Percentiles rank a stretch among this genome's conserved stretches.
phyloP scores from a whole-genome alignment of 495 filamentous ascomycete genomes.

The Penicillium cataractarum region DNA sequence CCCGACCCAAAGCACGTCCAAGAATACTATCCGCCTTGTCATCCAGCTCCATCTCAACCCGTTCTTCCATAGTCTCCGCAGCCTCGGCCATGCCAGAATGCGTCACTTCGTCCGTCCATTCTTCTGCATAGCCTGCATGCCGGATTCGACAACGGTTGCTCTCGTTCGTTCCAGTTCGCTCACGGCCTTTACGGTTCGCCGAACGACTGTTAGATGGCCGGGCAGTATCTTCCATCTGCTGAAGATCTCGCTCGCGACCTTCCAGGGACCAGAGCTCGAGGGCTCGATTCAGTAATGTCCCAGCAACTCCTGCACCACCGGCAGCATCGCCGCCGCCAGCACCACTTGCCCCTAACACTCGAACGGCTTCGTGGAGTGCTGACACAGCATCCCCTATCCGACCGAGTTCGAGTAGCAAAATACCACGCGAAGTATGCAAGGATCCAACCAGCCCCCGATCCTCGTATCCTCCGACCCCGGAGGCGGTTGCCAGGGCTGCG shows the following conservation, averaged over 20 bases:
- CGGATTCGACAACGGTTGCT: conserved; percentile 30
- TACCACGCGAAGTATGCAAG: conserved; percentile 55
- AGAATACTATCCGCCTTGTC: conserved; percentile 45
- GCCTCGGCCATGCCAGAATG: conserved; percentile 27
- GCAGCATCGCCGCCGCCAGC: conserved; percentile 62
- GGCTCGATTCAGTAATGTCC: conserved; percentile 73
- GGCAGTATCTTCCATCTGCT: conserved; percentile 23
- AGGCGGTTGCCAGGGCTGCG: conserved; percentile 36
- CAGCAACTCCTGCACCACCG: conserved; percentile 69
- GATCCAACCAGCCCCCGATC: conserved; percentile 50
- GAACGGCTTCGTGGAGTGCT: conserved; percentile 70
- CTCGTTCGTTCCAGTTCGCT: conserved; percentile 18
- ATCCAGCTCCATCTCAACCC: conserved; percentile 49
- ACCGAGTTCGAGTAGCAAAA: conserved; percentile 71
- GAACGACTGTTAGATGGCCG: conserved; percentile 23
- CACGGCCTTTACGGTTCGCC: conserved; percentile 34
- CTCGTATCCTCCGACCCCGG: conserved; percentile 51
- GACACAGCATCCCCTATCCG: conserved; percentile 69
- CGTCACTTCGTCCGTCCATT: conserved; percentile 45
- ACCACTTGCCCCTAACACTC: conserved; percentile 49
- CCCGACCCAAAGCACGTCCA: conserved; percentile 39
- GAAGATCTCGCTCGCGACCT: conserved; percentile 34
- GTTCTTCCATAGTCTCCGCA: conserved; percentile 32
- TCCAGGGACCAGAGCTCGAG: conserved; percentile 66
- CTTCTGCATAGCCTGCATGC: conserved; percentile 31